phyloP scores from a whole-genome alignment of 805 yeast genomes.

The Jamesozyma gamospora region DNA sequence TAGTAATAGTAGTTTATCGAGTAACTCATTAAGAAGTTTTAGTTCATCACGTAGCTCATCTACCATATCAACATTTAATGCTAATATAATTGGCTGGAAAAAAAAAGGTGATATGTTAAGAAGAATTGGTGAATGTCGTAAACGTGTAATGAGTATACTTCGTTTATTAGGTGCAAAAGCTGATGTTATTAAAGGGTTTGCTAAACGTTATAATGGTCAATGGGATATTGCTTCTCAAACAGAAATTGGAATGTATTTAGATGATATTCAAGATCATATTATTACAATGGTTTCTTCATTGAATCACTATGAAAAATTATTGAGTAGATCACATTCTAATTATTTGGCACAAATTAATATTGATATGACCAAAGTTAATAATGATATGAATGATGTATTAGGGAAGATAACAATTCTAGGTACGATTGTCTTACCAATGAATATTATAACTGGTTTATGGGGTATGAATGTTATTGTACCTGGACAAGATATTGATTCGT shows the following conservation, averaged over 20 bases:
- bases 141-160: slow-evolving; percentile 82
- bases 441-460: slow-evolving; percentile 94
- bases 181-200: slow-evolving; percentile 93
- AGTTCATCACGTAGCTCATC: slow-evolving; percentile 23
- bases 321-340: slow-evolving; percentile 92
- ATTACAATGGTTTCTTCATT: slow-evolving; percentile 94
- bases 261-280: slow-evolving; percentile 96
- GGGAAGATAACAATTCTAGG: slow-evolving; percentile 91
- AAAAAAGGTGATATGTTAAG: slow-evolving; percentile 91
- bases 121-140: slow-evolving; percentile 90
- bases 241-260: slow-evolving; percentile 88
- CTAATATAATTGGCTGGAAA: slow-evolving; percentile 61
- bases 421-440: slow-evolving; percentile 90
- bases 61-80: slow-evolving; percentile 30
- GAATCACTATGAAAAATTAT: slow-evolving; percentile 86
- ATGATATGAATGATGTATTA: slow-evolving; percentile 91
- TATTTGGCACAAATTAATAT: slow-evolving; percentile 94
- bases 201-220: slow-evolving; percentile 80
- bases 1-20: not conserved
- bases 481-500: slow-evolving; percentile 62
- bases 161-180: slow-evolving; percentile 86
- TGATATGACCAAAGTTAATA: slow-evolving; percentile 94
- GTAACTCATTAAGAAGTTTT: not conserved
- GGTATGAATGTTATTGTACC: slow-evolving; percentile 98
- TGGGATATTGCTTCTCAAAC: slow-evolving; percentile 71